Evolutionary conservation across 257 asterid genomes (phyloP).

Genomic region (Craterostigma plantagineum): DNA sequence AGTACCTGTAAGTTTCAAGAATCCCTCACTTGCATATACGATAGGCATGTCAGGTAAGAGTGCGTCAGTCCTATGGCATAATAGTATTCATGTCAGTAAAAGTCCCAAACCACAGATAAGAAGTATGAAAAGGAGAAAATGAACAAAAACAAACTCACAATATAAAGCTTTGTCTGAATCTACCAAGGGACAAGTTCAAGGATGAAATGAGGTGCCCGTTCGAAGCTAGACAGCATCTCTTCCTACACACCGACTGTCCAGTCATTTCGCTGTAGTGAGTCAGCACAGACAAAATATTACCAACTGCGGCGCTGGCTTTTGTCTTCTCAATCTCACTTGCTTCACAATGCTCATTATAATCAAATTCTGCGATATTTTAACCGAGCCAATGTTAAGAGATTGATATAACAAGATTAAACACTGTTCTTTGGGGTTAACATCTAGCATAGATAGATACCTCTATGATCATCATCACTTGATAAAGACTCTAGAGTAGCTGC

Average conservation of each 20-base stretch:
- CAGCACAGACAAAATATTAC: conserved; percentile 55
- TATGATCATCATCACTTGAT: conserved; percentile 23
- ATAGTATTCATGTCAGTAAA: conserved; percentile 10
- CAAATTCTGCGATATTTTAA: conserved; percentile 33
- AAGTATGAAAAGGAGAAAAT: conserved; percentile 10
- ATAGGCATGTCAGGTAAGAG: conserved; percentile 68
- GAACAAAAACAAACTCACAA: conserved; percentile 93
- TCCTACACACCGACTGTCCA: conserved; percentile 42
- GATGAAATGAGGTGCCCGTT: conserved; percentile 29
- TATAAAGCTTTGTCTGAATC: conserved; percentile 99
- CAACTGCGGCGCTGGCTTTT: conserved; percentile 41
- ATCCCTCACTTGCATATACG: conserved; percentile 74
- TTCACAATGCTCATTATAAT: conserved; percentile 42
- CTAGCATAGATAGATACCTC: conserved; percentile 24
- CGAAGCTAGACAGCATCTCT: conserved; percentile 37
- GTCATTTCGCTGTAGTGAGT: conserved; percentile 61
- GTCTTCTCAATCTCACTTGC: conserved; percentile 68
- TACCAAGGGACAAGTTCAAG: conserved; percentile 71
- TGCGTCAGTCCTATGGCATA: conserved; percentile 45
- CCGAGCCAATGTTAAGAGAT: neutral
- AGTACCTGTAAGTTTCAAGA: conserved; percentile 73
- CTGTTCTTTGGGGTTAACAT: neutral
- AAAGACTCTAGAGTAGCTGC: conserved; percentile 17
- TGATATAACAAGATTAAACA: neutral
- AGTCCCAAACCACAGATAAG: neutral